phyloP scores from a whole-genome alignment of 495 filamentous ascomycete genomes.

The Daldinia concentrica region DNA sequence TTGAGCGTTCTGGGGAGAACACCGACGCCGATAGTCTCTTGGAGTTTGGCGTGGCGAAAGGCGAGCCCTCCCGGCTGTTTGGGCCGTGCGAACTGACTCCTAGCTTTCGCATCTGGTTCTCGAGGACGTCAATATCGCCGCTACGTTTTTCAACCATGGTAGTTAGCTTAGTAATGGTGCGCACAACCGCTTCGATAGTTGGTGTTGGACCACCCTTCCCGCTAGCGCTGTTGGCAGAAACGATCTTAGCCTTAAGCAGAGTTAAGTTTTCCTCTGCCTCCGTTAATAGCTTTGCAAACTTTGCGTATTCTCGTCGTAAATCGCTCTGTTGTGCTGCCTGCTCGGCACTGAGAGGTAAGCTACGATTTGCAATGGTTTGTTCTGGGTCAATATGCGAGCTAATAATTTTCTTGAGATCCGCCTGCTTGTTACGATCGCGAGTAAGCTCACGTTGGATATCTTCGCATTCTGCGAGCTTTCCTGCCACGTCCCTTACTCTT shows the following conservation, averaged over 20 bases:
- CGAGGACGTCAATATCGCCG: constrained; percentile 87
- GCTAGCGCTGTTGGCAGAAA: constrained; percentile 59
- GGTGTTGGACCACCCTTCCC: constrained; percentile 63
- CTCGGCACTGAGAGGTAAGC: constrained; percentile 81
- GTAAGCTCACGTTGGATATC: constrained; percentile 70
- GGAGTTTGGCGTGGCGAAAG: constrained; percentile 69
- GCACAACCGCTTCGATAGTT: constrained; percentile 89
- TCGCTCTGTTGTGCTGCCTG: constrained; percentile 84
- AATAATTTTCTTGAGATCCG: constrained; percentile 77
- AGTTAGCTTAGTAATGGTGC: constrained; percentile 92
- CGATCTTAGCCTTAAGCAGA: constrained; percentile 81
- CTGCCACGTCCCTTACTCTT: constrained; percentile 68
- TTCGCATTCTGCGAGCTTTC: constrained; percentile 68
- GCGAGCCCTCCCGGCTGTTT: constrained; percentile 66
- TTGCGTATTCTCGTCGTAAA: constrained; percentile 72
- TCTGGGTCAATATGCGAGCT: constrained; percentile 70
- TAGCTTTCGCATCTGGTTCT: constrained; percentile 80
- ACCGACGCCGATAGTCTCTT: constrained; percentile 56
- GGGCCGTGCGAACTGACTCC: constrained; percentile 61
- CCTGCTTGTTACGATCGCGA: constrained; percentile 73
- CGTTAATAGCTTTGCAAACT: constrained; percentile 74
- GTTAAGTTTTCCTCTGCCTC: constrained; percentile 84
- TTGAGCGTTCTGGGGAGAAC: constrained; percentile 64
- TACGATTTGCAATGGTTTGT: constrained; percentile 63
- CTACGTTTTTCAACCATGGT: constrained; percentile 87